Conservation (phyloP, 805 yeast genomes). For the Wickerhamomyces bisporus region DNA sequence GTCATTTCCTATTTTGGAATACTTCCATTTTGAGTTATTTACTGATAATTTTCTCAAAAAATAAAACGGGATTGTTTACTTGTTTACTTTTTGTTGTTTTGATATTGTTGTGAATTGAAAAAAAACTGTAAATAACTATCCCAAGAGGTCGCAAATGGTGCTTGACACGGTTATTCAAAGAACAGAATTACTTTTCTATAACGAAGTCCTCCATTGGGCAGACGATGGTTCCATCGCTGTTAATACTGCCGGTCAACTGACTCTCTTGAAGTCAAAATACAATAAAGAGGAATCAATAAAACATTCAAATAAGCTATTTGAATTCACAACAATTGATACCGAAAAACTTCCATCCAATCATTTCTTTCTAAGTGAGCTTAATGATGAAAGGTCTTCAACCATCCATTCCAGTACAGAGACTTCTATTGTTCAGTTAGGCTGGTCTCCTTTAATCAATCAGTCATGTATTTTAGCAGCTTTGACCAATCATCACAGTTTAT, state of each 20-base stretch:
- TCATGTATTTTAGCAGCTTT: slow-evolving; percentile 15
- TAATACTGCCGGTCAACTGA: slow-evolving; percentile 16
- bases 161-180: slow-evolving; percentile 9
- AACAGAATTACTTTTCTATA: slow-evolving; percentile 10
- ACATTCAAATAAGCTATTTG: slow-evolving; percentile 14
- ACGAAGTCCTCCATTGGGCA: slow-evolving; percentile 18
- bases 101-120: not conserved
- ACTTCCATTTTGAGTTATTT: too few species aligned
- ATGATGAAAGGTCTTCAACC: slow-evolving; percentile 17
- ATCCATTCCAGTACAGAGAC: slow-evolving; percentile 12
- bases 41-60: too few species aligned
- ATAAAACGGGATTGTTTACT: too few species aligned
- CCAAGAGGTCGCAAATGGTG: too few species aligned
- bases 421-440: slow-evolving; percentile 7
- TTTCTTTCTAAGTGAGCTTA: slow-evolving; percentile 7
- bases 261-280: slow-evolving; percentile 19
- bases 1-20: too few species aligned
- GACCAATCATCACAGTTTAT: slow-evolving; percentile 15
- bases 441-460: slow-evolving; percentile 21
- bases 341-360: slow-evolving; percentile 10
- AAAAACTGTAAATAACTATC: too few species aligned
- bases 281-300: slow-evolving; percentile 7
- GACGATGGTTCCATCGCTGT: slow-evolving; percentile 22
- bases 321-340: slow-evolving; percentile 8
- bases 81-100: too few species aligned